A percentile compares a stretch with the other conserved stretches of the same genome.
Conservation (phyloP, 169 alveolate genomes). For the Nephromyces sp. region DNA sequence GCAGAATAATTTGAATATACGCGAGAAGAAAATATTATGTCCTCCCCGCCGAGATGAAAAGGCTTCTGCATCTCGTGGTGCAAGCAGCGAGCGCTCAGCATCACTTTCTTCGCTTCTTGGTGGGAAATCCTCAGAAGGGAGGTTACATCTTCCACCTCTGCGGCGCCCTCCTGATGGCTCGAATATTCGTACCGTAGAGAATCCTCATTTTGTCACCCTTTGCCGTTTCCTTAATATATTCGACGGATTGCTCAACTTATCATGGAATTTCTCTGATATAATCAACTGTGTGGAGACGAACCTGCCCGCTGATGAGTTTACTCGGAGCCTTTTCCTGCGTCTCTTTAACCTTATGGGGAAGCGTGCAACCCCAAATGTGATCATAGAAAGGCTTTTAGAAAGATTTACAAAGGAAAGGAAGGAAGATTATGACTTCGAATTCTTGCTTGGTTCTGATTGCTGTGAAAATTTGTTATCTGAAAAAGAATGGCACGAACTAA, state of each 20-base stretch:
- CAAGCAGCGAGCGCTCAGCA: no score
- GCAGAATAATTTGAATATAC: no score
- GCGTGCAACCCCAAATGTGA: neutral
- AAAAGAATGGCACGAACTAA: neutral
- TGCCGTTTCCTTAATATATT: neutral
- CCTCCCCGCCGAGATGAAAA: no score
- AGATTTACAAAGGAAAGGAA: neutral
- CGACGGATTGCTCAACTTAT: neutral
- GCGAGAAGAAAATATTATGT: no score
- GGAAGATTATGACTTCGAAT: neutral
- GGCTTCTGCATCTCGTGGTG: no score
- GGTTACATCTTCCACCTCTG: neutral
- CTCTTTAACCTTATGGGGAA: neutral
- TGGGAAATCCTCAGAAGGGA: no score
- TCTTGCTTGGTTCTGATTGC: no score
- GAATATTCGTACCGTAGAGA: neutral
- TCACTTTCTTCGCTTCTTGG: no score
- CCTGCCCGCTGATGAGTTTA: neutral
- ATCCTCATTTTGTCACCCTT: neutral
- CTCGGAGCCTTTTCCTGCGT: neutral
- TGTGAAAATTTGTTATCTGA: neutral
- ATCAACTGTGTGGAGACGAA: neutral
- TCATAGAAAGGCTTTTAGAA: neutral
- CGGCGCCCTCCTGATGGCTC: neutral
- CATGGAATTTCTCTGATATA: neutral